Evolutionary conservation across 2,329 filamentous ascomycete genomes (phyloP).

Genomic region (Tolypocladium endophyticum): DNA sequence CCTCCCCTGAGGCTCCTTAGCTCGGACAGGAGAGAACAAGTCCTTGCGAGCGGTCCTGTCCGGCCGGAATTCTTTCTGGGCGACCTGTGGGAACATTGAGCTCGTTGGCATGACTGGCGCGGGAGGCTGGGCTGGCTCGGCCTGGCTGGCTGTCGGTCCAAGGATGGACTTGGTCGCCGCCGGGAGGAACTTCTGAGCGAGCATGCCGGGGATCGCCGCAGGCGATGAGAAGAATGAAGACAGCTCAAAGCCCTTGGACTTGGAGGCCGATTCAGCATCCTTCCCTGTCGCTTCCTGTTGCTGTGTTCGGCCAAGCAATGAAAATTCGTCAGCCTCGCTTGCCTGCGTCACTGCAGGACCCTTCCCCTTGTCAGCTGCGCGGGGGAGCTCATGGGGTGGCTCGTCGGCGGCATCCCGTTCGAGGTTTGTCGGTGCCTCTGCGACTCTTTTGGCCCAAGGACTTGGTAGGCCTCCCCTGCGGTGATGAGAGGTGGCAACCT

Average conservation of each 20-base stretch:
- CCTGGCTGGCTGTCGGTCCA: conserved; percentile 6
- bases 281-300: conserved; percentile 8
- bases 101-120: conserved; percentile 19
- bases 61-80: conserved; percentile 20
- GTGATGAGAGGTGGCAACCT: conserved; percentile 9
- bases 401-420: conserved; percentile 4
- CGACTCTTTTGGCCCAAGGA: conserved; percentile 25
- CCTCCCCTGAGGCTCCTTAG: background rate
- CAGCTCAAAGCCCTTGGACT: conserved; percentile 32
- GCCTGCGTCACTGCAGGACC: conserved; percentile 3
- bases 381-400: conserved; percentile 4
- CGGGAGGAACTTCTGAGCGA: conserved; percentile 20
- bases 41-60: conserved; percentile 18
- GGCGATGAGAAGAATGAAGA: conserved; percentile 50
- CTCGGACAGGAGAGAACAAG: conserved; percentile 23
- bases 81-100: conserved; percentile 28
- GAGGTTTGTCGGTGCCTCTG: conserved; percentile 1
- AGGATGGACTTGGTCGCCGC: conserved; percentile 10
- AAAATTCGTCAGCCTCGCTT: conserved; percentile 29
- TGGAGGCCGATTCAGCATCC: conserved; percentile 12
- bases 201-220: conserved; percentile 24
- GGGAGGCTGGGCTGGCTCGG: conserved; percentile 10
- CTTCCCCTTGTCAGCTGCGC: conserved; percentile 2
- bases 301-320: conserved; percentile 26
- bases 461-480: conserved; percentile 21